Evolutionary conservation across 2,329 filamentous ascomycete species (phyloP), one percentile per base, ranked within the genome.

Genomic region (Remersonia thermophila): DNA sequence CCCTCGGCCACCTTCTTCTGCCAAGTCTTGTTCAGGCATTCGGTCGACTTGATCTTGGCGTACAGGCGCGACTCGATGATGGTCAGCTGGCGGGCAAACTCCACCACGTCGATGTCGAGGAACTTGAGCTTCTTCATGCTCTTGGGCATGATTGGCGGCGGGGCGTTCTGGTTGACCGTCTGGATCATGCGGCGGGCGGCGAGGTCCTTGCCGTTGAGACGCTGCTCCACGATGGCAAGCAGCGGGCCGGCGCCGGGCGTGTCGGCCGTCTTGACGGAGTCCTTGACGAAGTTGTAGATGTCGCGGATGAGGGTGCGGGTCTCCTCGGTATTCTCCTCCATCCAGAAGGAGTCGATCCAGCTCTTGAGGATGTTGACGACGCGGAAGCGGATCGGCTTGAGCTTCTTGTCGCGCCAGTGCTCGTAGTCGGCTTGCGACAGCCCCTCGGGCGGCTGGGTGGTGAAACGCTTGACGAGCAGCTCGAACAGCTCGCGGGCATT

Each of bases 51-150:
- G 58, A 98, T 93, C 63, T 94, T 95, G 49, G 82, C 84, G 53
- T 96, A 98, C 1, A 96, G 69, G 43, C 81, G 81, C 2, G 87
- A 94, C 59, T 98, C 91, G 45, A 96, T 93, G 46, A 98, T 91
- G 0, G 91, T 98, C 44, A 98, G 69, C 58, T 98, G 91, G 32
- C 91, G 79, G n/a, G 91, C 91, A 59, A 98, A 96, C 55, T 98
- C 91, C 0, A 82, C 83, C 0, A 86, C 78, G 54, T 98, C 91
- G 49, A 98, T 95, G 55, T 98, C 91, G 38, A 96, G 64, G 62
- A 98, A 96, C 59, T 96, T 98, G 49, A 98, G 73, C 61, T 95
- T 98, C 72, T 91, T 95, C 86, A 98, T 93, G 57, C 96, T 95
- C 70, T 94, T 95, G 2, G 91, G 91, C 56, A 95, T 77, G 54